Conservation (phyloP, 164 flowering plant genomes). For the Tetracentron sinense region DNA sequence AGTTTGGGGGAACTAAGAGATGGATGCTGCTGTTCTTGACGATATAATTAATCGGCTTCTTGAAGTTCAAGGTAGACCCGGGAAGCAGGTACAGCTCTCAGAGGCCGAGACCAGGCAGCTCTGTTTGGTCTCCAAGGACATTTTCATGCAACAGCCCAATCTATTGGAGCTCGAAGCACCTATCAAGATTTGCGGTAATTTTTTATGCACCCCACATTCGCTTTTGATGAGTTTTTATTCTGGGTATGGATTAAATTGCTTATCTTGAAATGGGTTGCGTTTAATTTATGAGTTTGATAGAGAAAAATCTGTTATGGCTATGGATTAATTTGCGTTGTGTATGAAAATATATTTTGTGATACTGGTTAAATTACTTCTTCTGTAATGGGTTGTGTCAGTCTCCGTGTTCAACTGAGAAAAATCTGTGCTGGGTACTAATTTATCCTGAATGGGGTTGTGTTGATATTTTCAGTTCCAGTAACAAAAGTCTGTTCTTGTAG, state of each 20-base stretch:
- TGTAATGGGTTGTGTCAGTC: not conserved
- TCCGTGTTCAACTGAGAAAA: not conserved
- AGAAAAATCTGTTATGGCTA: slow-evolving; percentile 5
- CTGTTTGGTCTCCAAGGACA: slow-evolving; percentile 50
- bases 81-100: slow-evolving; percentile 75
- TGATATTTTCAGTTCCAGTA: not conserved
- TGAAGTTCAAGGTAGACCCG: slow-evolving; percentile 55
- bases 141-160: slow-evolving; percentile 69
- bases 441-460: too few relatives aligned
- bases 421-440: not conserved
- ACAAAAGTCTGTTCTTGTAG: not conserved
- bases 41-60: slow-evolving; percentile 54
- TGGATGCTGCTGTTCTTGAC: slow-evolving; percentile 56
- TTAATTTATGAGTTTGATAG: not conserved
- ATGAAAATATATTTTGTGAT: not conserved
- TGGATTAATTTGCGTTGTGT: not conserved
- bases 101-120: slow-evolving; percentile 79
- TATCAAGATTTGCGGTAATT: slow-evolving; percentile 79
- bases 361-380: not conserved
- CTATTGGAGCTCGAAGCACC: slow-evolving; percentile 80
- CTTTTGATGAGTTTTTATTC: not conserved
- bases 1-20: slow-evolving; percentile 11
- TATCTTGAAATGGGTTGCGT: not conserved
- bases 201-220: not conserved
- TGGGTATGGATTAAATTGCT: slow-evolving; percentile 5